Base-by-base conservation (phyloP, 2,329 filamentous ascomycete species). In the Venturia aucupariae region DNA sequence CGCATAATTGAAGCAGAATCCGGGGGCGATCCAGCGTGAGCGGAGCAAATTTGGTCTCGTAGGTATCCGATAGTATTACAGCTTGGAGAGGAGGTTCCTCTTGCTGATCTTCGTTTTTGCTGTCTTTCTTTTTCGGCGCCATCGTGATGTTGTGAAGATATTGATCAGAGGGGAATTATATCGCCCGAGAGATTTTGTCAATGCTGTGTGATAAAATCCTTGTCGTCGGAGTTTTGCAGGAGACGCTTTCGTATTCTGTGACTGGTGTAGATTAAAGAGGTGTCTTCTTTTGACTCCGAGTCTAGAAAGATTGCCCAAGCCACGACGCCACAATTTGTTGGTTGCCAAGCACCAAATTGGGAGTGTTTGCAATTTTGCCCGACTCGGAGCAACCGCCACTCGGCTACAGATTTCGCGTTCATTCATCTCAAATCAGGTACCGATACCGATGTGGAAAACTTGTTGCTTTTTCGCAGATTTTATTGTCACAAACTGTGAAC, bases 1-100 rank as follows among this genome's bases (percentile, higher is more conserved):
- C 97, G 66, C 91, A 94, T 66, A 99, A 83, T 13, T 93, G 92
- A 7, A 99, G 82, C 39, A 99, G 87, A 79, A 94, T 97, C 90
- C 95, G 71, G 38, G 46, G 38, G 4, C 39, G 54, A 22, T 55
- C 11, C 51, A 95, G 79, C 0, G 92, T 93, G 73, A 97, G 94
- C 0, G 94, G 94, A 70, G 83, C 85, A 78, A 96, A 99, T 75
- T 91, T 83, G 60, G 91, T 92, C 76, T 97, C 92, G 75, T 96
- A 99, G 0, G 91, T 92, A 80, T 99, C 94, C 68, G 93, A 90
- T 68, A 99, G 86, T 66, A 99, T 83, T 24, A 57, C 51, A 10
- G 51, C 51, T 35, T 57, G 51, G 5, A 57, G 51, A n/a, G 51
- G 51, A n/a, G 51, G 51, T n/a, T 57, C 51, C 30, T 57, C 51